Evolutionary conservation across 1,284 basidiomycete genomes (phyloP).

Genomic region (Papiliotrema terrestris): DNA sequence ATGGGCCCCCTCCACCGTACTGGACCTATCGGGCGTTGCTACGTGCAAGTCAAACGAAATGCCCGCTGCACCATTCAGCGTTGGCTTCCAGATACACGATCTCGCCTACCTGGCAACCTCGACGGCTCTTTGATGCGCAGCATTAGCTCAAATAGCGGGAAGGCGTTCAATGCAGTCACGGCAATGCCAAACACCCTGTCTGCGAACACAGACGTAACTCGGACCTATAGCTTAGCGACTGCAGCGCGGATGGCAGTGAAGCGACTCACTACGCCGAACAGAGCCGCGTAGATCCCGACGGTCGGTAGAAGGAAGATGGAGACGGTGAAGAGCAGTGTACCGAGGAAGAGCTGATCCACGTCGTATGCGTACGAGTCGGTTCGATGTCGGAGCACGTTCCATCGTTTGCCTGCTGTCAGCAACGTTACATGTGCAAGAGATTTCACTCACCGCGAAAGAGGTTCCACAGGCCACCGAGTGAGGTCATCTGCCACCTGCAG

Average conservation of each 20-base stretch:
- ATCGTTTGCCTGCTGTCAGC: conserved; percentile 65
- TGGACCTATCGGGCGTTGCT: too few species aligned
- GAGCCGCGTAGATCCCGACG: conserved; percentile 74
- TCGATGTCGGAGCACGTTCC: conserved; percentile 71
- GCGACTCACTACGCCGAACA: conserved; percentile 70
- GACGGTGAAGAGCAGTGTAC: conserved; percentile 91
- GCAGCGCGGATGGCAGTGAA: conserved; percentile 6
- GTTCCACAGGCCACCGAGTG: conserved; percentile 75
- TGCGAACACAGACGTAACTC: conserved; percentile 58
- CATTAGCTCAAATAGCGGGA: conserved; percentile 85
- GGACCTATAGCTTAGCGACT: conserved; percentile 49
- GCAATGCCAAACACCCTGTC: conserved; percentile 63
- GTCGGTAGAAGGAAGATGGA: conserved; percentile 89
- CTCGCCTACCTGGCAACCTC: conserved; percentile 67
- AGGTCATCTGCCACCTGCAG: conserved; percentile 62
- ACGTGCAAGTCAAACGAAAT: not conserved
- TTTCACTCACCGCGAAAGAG: conserved; percentile 76
- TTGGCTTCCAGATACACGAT: not conserved
- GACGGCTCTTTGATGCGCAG: conserved; percentile 79
- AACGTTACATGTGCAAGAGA: not conserved
- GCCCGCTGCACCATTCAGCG: not conserved
- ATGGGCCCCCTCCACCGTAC: too few species aligned
- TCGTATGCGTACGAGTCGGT: conserved; percentile 88
- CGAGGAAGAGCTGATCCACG: conserved; percentile 87
- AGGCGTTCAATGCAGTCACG: conserved; percentile 77